Evolutionary conservation across 805 yeast species (phyloP).

Genomic region (Myxozyma kluyveri): DNA sequence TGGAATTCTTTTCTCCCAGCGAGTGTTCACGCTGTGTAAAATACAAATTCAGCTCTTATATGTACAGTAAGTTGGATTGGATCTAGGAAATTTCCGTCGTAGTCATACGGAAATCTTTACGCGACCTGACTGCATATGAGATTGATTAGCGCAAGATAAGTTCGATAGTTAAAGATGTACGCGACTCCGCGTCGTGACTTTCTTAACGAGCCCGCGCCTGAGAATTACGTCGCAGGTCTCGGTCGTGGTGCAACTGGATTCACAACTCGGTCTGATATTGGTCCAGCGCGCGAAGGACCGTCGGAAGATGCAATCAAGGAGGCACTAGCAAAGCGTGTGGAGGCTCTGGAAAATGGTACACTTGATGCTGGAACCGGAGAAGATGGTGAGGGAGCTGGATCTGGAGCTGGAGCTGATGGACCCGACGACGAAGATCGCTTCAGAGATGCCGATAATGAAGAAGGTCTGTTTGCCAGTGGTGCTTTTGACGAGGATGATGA

Average conservation of each 20-base stretch:
- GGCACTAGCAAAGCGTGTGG: slow-evolving; percentile 30
- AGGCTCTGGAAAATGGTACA: slow-evolving; percentile 31
- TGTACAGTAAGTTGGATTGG: no score
- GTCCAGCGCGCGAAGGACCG: slow-evolving; percentile 46
- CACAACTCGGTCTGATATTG: slow-evolving; percentile 76
- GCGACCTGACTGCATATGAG: no score
- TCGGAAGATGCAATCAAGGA: slow-evolving; percentile 40
- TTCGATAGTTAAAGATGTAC: slow-evolving; percentile 20
- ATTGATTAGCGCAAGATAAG: no score
- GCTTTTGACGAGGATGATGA: slow-evolving; percentile 56
- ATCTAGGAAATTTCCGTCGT: no score
- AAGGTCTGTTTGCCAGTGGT: slow-evolving; percentile 36
- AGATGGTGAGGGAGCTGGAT: not conserved
- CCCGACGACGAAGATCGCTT: slow-evolving; percentile 38
- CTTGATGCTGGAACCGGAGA: no score
- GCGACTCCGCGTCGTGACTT: slow-evolving; percentile 43
- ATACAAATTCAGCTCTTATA: no score
- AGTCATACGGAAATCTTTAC: no score
- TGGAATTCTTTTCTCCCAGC: no score
- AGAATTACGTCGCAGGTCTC: slow-evolving; percentile 85
- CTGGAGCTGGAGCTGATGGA: slow-evolving; percentile 26
- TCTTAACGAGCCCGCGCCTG: slow-evolving; percentile 81
- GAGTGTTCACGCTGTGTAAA: no score
- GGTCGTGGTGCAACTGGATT: slow-evolving; percentile 97
- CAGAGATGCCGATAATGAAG: slow-evolving; percentile 38